Evolutionary conservation across 176 grass and related monocot genomes (phyloP).

Genomic region (Musa troglodytarum): DNA sequence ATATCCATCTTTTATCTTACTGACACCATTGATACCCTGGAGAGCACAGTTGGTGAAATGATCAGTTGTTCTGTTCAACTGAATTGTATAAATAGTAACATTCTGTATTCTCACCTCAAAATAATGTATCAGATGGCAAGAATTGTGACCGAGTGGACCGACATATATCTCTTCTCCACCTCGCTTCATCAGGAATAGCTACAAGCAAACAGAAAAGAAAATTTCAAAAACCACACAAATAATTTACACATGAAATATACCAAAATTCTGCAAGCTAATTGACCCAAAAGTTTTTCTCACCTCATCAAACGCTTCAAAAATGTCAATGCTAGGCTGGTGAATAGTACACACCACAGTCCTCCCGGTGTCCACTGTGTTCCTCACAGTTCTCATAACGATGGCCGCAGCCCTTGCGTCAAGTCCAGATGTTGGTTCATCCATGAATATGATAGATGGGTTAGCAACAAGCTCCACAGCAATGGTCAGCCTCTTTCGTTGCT

Average conservation of each 20-base stretch:
- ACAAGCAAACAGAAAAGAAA: conserved; percentile 20
- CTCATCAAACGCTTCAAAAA: conserved; percentile 98
- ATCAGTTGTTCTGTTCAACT: neutral
- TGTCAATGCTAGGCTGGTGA: conserved; percentile 94
- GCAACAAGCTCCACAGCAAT: conserved; percentile 89
- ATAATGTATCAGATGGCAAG: conserved; percentile 63
- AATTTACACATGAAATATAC: neutral
- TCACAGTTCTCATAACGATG: conserved; percentile 86
- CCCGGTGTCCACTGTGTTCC: conserved; percentile 76
- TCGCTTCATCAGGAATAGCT: conserved; percentile 89
- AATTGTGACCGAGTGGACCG: conserved; percentile 65
- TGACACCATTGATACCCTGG: conserved; percentile 48
- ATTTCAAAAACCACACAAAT: neutral
- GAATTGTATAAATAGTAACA: neutral
- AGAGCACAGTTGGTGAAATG: neutral
- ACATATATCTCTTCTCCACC: conserved; percentile 94
- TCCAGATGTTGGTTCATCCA: conserved; percentile 86
- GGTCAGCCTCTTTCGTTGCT: conserved; percentile 81
- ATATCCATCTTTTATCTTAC: conserved; percentile 79
- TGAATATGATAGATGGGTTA: conserved; percentile 86
- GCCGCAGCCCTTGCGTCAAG: conserved; percentile 87
- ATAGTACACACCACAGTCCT: conserved; percentile 92
- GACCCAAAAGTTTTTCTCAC: conserved; percentile 19
- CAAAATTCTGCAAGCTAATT: conserved; percentile 1
- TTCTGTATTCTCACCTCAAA: conserved; percentile 50